Evolutionary conservation across 306 rosid species (phyloP), one percentile per base, ranked within the genome.

Genomic region (Prunus davidiana): DNA sequence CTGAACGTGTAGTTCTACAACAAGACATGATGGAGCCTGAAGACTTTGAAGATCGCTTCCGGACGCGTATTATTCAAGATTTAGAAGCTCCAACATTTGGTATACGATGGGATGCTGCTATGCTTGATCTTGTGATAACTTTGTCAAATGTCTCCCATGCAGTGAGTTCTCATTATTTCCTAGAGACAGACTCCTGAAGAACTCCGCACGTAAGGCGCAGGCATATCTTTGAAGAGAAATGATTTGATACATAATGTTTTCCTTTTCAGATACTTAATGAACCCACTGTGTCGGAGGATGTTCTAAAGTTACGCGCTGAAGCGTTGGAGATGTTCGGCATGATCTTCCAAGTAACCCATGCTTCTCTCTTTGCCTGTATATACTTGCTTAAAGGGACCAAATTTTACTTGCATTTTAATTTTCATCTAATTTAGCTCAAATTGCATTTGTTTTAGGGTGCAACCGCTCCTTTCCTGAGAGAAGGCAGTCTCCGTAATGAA

Each of bases 401-500:
- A 34, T 5, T 34, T 6, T 34, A 34, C 41, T 34, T 34, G 8
- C 41, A 34, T 34, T 5, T 34, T 34, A 34, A 34, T 64, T 27
- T 34, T 25, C 16, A 38, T 75, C 47, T 55, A 66, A 81, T 64
- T 38, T 65, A 70, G 4, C 41, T 64, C 3, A 38, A 71, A 45
- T 52, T 54, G 63, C 32, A 3, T 61, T 74, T 76, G 81, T 86
- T 49, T 65, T 81, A 89, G 98, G 96, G 98, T 74, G 96, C 87
- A 49, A 87, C 83, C 82, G 76, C 79, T 72, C 66, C 86, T 67
- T 91, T 84, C 86, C 72, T 69, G 60, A 84, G 98, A 86, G 96
- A 88, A 57, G 77, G 83, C 88, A 88, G 93, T 76, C 86, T 93
- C 67, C 89, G 97, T 80, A 89, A 7, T 65, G 98, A 91, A 85